These are phyloP conservation scores for Parafenestella ontariensis DNA, from an alignment of 2,329 filamentous ascomycete genomes.

Conservation along the genomic window DNA sequence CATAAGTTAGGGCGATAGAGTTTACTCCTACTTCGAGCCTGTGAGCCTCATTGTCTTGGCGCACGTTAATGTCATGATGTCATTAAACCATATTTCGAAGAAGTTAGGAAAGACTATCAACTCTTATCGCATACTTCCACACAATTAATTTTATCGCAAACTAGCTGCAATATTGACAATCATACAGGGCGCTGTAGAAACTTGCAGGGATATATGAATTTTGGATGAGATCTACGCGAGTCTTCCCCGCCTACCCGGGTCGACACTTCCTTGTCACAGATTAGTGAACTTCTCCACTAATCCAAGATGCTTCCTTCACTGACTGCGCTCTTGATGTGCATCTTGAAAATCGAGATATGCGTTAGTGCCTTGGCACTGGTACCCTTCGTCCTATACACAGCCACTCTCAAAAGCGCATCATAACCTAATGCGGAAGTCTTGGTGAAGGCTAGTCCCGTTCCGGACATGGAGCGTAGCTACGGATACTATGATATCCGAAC, in stretches of 20 bases:
- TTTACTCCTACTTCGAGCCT: neutral
- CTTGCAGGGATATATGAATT: too few species aligned
- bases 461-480: constrained; percentile 14
- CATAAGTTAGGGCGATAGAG: neutral
- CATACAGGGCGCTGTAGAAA: too few species aligned
- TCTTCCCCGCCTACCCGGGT: neutral
- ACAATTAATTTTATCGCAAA: neutral
- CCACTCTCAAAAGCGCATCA: constrained; percentile 9
- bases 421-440: constrained; percentile 13
- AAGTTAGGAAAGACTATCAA: neutral
- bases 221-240: neutral
- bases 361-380: neutral
- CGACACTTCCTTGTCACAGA: neutral
- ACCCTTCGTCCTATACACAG: constrained; percentile 13
- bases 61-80: constrained; percentile 4
- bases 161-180: neutral
- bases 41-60: constrained; percentile 5
- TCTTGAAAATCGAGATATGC: neutral
- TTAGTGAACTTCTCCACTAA: neutral
- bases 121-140: too few species aligned
- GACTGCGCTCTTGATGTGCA: neutral
- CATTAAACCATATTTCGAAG: neutral
- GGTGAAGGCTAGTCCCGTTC: constrained; percentile 9
- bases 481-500: constrained; percentile 29
- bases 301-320: neutral